These are phyloP conservation scores for Corchorus olitorius DNA, from an alignment of 345 rosid genomes.

Conservation along the genomic window DNA sequence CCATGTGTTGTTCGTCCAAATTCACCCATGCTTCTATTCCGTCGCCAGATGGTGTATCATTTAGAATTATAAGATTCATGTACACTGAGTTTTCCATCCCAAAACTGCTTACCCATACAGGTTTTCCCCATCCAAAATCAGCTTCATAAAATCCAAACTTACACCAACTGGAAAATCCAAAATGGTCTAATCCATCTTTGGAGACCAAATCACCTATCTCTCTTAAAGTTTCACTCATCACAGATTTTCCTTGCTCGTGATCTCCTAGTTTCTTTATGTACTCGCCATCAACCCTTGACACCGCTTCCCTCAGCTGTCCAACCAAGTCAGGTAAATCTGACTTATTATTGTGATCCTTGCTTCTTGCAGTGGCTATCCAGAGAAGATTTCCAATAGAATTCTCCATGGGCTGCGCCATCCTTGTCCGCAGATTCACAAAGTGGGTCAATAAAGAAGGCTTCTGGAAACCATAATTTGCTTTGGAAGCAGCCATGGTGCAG, in stretches of 20 bases:
- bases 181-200: slow-evolving; percentile 23
- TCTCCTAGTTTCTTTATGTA: slow-evolving; percentile 27
- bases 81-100: slow-evolving; percentile 22
- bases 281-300: slow-evolving; percentile 32
- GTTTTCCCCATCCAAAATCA: slow-evolving; percentile 53
- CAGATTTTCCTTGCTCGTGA: slow-evolving; percentile 10
- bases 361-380: slow-evolving; percentile 36
- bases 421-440: slow-evolving; percentile 39
- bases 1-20: slow-evolving; percentile 47
- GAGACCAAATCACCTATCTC: slow-evolving; percentile 12
- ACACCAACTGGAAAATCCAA: slow-evolving; percentile 45
- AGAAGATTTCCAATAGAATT: slow-evolving; percentile 34
- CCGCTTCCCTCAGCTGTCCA: slow-evolving; percentile 26
- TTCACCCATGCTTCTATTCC: slow-evolving; percentile 59
- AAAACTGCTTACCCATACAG: slow-evolving; percentile 40
- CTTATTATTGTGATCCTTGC: not conserved
- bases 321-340: slow-evolving; percentile 29
- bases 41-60: slow-evolving; percentile 36
- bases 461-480: slow-evolving; percentile 9
- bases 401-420: slow-evolving; percentile 28
- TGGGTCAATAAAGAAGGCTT: slow-evolving; percentile 34
- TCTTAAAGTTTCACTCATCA: slow-evolving; percentile 22
- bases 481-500: slow-evolving; percentile 30
- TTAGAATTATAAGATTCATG: slow-evolving; percentile 42
- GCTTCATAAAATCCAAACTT: slow-evolving; percentile 32